phyloP scores from a whole-genome alignment of 805 yeast genomes.

The Starmera dryadoides region DNA sequence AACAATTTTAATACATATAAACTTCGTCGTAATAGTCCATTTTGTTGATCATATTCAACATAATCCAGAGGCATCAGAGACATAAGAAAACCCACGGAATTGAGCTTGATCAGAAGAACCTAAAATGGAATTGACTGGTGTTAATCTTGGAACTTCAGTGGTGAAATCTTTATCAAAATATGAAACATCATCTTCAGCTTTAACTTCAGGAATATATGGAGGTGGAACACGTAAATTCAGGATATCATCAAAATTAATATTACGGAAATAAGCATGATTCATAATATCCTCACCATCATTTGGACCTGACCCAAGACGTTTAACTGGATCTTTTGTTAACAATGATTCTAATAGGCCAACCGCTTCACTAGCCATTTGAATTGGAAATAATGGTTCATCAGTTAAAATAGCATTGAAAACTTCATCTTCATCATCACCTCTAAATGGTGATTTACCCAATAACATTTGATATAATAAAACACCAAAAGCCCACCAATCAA shows the following conservation, averaged over 20 bases:
- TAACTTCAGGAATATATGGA: conserved; percentile 84
- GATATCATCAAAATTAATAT: conserved; percentile 86
- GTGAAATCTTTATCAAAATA: conserved; percentile 95
- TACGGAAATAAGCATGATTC: conserved; percentile 91
- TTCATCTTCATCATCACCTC: conserved; percentile 96
- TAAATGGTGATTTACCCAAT: conserved; percentile 92
- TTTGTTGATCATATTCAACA: conserved; percentile 4
- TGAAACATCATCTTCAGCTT: conserved; percentile 82
- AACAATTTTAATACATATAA: too few relatives aligned
- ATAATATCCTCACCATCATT: conserved; percentile 89
- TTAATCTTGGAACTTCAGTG: conserved; percentile 85
- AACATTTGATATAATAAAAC: conserved; percentile 94
- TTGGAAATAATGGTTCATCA: conserved; percentile 95
- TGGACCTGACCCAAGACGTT: conserved; percentile 81
- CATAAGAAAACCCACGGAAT: conserved; percentile 93
- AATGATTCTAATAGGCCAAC: conserved; percentile 90
- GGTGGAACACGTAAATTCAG: conserved; percentile 66
- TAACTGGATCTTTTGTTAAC: conserved; percentile 79
- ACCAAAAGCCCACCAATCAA: conserved; percentile 99
- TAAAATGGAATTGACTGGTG: conserved; percentile 87
- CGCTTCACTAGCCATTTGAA: conserved; percentile 95
- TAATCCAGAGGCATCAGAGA: conserved; percentile 47
- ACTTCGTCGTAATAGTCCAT: neutral
- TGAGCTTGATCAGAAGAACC: conserved; percentile 89
- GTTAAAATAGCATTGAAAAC: conserved; percentile 93